Conservation (phyloP, 1,284 basidiomycete species). For the Heterobasidion occidentale region DNA sequence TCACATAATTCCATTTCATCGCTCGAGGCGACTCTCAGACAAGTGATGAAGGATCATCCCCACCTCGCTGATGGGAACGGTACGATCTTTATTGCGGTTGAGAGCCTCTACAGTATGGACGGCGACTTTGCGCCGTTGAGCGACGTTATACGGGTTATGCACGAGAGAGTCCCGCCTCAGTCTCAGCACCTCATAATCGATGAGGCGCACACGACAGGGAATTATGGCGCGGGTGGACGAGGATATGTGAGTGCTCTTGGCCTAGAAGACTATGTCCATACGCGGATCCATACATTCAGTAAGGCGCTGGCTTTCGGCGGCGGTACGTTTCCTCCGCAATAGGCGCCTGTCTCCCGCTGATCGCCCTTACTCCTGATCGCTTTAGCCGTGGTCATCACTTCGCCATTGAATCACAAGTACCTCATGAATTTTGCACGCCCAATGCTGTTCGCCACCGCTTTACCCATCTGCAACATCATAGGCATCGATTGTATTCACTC, state of each 20-base stretch:
- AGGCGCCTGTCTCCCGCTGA: not conserved
- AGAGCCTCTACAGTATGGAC: conserved; percentile 3
- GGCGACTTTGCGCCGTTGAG: not conserved
- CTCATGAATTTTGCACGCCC: not conserved
- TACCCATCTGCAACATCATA: not conserved
- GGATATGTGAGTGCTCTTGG: conserved; percentile 1
- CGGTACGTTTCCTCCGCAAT: not conserved
- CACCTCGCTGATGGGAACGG: not conserved
- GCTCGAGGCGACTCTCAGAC: not conserved
- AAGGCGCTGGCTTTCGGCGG: conserved; percentile 1
- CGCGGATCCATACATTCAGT: not conserved
- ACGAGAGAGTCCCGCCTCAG: not conserved
- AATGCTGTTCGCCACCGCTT: not conserved
- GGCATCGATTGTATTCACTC: not conserved
- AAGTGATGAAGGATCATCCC: not conserved
- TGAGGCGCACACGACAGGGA: conserved; percentile 1
- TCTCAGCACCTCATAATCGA: conserved; percentile 1
- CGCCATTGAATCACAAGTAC: not conserved
- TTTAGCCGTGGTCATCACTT: not conserved
- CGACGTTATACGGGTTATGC: not conserved
- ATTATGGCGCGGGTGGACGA: not conserved
- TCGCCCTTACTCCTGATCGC: not conserved
- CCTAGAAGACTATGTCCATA: not conserved
- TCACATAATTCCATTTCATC: not conserved
- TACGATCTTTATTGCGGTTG: not conserved